Evolutionary conservation across 2,329 filamentous ascomycete species (phyloP), one percentile per base, ranked within the genome.

Genomic region (Colletotrichum acutatum): DNA sequence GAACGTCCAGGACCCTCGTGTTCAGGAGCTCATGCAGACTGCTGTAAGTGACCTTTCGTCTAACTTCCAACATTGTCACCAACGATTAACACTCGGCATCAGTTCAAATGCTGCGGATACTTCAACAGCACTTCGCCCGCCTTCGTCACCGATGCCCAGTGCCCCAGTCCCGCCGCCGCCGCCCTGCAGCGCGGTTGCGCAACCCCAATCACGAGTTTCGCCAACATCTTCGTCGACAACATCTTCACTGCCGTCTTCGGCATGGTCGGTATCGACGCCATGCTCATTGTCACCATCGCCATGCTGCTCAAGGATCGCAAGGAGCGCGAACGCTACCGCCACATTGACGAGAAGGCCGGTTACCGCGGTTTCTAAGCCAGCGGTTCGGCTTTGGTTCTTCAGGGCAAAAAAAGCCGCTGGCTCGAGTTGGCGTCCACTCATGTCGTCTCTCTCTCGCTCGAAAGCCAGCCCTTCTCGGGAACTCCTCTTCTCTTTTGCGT

Each of bases 81-180:
- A 66, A 75, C 66, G 74, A 76, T 75, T 77, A 37, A 76, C 77
- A n/a, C 19, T 57, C 12, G 32, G 2, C 30, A 14, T 32, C 78
- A 95, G 91, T 95, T 96, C 80, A 81, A 90, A 77, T 97, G 94
- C 89, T 97, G 94, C 78, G 94, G 94, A 74, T 97, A 94, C 84
- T 84, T 89, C 77, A 94, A 95, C 83, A 90, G 88, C 81, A 92
- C 91, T 5, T 87, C 90, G 14, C 92, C 93, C 12, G 90, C 91
- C 64, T 96, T 95, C 80, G 86, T 94, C 75, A 90, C 89, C 68
- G 92, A 95, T 77, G 76, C 81, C 6, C 90, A 88, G 1, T 97
- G 94, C 81, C 87, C 90, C 11, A 94, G 91, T 78, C 90, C 92
- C 7, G 90, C 93, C 2, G 89, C 91, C 49, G 93, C 94, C 2